Conservation (phyloP, 116 monocot species). For the Zostera marina region DNA sequence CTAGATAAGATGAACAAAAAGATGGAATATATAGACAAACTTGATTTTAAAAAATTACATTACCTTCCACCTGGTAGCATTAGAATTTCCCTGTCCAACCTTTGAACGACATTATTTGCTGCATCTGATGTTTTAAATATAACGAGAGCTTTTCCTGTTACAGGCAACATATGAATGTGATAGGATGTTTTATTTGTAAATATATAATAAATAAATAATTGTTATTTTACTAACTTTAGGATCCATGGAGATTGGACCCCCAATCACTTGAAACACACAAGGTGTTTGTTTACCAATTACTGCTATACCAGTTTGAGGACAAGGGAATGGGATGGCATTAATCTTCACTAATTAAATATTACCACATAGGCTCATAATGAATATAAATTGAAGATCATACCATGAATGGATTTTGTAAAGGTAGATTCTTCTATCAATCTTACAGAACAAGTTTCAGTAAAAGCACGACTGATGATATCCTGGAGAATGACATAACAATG, state of each 20-base stretch:
- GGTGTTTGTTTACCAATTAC: too few relatives aligned
- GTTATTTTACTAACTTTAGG: too few relatives aligned
- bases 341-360: too few relatives aligned
- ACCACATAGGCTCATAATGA: background rate
- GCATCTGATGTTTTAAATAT: constrained; percentile 8
- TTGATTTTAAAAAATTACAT: background rate
- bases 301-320: too few relatives aligned
- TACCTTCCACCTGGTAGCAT: constrained; percentile 6
- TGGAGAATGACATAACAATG: constrained; percentile 1
- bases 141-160: constrained; percentile 9
- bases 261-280: too few relatives aligned
- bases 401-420: constrained; percentile 7
- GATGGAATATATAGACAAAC: too few relatives aligned
- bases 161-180: background rate
- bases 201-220: background rate
- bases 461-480: constrained; percentile 6
- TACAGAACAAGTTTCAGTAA: constrained; percentile 1
- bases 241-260: too few relatives aligned
- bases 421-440: constrained; percentile 4
- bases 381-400: constrained; percentile 1
- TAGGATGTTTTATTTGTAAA: background rate
- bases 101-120: constrained; percentile 1
- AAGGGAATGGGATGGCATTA: too few relatives aligned
- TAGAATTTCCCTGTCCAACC: constrained; percentile 1
- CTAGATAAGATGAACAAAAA: too few relatives aligned